Base-by-base conservation (phyloP, 352 stramenopile species). In the Globisporangium emineosum region DNA sequence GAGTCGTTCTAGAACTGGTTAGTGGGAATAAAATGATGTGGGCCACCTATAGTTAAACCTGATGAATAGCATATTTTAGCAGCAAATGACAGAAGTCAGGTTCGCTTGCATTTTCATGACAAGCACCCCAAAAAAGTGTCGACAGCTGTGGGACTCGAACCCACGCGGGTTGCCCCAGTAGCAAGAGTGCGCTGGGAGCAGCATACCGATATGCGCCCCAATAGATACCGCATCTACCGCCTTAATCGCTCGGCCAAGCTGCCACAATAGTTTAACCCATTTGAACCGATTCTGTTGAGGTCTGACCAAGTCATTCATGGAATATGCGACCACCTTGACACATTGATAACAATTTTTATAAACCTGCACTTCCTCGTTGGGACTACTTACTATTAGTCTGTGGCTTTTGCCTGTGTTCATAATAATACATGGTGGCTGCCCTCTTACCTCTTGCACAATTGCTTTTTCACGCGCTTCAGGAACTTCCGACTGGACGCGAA, bases 401-500 rank as follows among this genome's bases (percentile, higher is more conserved):
- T 10, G 5, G 8, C 32, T 37, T 19, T 25, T 40, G 17, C 52
- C 23, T 56, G 50, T 23, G 43, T 10, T 9, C 27, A 19, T 49
- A 78, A 45, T 54, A 66, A 47, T 67, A 57, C 5, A n/a, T 23
- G 3, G 40, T 12, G 40, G 1, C 49, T 47, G 35, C 33, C 53
- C n/a, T 5, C 29, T 21, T 29, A 25, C n/a, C 49, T 62, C 27
- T 21, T 54, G 42, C 54, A 35, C 10, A 55, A 57, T 25, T 47
- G 52, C 23, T 45, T 58, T 13, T 23, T 23, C 29, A 43, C 4
- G 29, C 52, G 30, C 17, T 23, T 23, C 30, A 58, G 30, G 7
- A 58, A 21, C 52, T 58, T 58, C 52, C 19, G 21, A 7, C 19
- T 35, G 52, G 19, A 30, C 37, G 29, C 19, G 57, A 47, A 21